Percentiles rank a stretch among this genome's conserved stretches.
Conservation (phyloP, 1,139 yeast species). For the Magnusiomyces tetraspermus region DNA sequence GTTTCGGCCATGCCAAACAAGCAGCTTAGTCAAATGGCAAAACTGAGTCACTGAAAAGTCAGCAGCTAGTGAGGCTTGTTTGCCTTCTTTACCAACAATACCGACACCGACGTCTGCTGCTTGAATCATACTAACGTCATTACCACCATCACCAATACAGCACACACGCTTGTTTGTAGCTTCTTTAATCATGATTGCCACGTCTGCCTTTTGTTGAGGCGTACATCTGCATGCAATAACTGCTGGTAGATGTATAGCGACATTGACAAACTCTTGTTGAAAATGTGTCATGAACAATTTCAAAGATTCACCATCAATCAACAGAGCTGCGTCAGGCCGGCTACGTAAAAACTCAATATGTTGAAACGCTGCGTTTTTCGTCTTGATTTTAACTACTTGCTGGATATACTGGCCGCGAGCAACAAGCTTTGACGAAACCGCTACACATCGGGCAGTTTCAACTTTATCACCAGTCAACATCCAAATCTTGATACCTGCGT, state of each 20-base stretch:
- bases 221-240: conserved; percentile 97
- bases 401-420: conserved; percentile 92
- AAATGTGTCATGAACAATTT: conserved; percentile 55
- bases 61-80: conserved; percentile 94
- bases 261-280: conserved; percentile 61
- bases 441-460: conserved; percentile 95
- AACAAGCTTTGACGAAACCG: conserved; percentile 85
- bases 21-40: conserved; percentile 73
- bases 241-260: conserved; percentile 72
- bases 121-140: conserved; percentile 98
- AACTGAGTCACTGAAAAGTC: conserved; percentile 92
- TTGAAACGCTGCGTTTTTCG: conserved; percentile 45
- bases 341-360: conserved; percentile 62
- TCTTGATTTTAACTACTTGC: conserved; percentile 54
- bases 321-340: conserved; percentile 63
- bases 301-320: conserved; percentile 91
- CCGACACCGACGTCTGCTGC: conserved; percentile 99
- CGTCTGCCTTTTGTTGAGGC: conserved; percentile 97
- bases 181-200: conserved; percentile 68
- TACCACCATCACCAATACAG: conserved; percentile 99
- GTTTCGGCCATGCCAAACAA: conserved; percentile 97
- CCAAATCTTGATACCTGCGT: conserved; percentile 97
- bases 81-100: conserved; percentile 96
- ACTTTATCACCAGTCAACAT: conserved; percentile 99
- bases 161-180: conserved; percentile 84